A percentile compares a stretch with the other conserved stretches of the same genome.
Conservation (phyloP, 2,329 filamentous ascomycete species). For the Pseudogymnoascus destructans region DNA sequence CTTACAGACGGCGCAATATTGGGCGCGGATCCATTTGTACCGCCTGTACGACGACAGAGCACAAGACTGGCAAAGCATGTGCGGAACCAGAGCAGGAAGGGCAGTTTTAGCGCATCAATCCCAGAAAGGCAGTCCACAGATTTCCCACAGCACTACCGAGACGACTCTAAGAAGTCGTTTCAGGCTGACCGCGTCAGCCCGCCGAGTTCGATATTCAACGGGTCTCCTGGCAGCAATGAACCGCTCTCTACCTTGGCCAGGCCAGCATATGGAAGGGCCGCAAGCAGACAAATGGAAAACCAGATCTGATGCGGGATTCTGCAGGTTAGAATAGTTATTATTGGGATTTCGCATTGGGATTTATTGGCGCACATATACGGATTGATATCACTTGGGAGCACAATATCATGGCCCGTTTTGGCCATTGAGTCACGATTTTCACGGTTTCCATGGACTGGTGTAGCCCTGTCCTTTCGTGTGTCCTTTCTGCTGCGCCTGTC, state of each 20-base stretch:
- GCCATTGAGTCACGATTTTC: constrained; percentile 1
- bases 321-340: constrained; percentile 1
- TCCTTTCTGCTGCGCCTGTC: too few relatives aligned
- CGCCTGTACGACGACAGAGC: constrained; percentile 38
- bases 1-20: constrained; percentile 49
- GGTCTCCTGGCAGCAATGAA: neutral
- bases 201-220: constrained; percentile 1
- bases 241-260: neutral
- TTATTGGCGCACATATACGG: neutral
- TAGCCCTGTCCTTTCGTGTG: too few relatives aligned
- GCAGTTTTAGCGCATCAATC: constrained; percentile 19
- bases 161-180: neutral
- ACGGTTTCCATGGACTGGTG: neutral
- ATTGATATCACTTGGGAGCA: constrained; percentile 1
- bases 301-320: neutral
- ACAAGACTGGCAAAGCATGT: constrained; percentile 39
- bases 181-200: neutral
- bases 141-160: neutral
- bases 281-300: neutral
- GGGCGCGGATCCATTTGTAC: constrained; percentile 46
- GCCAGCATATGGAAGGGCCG: neutral
- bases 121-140: neutral
- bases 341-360: neutral
- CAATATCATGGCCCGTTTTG: neutral
- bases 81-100: constrained; percentile 23